These are phyloP conservation scores for Gracilaria vermiculophylla DNA, from an alignment of 23 red algal species.

Conservation along the genomic window DNA sequence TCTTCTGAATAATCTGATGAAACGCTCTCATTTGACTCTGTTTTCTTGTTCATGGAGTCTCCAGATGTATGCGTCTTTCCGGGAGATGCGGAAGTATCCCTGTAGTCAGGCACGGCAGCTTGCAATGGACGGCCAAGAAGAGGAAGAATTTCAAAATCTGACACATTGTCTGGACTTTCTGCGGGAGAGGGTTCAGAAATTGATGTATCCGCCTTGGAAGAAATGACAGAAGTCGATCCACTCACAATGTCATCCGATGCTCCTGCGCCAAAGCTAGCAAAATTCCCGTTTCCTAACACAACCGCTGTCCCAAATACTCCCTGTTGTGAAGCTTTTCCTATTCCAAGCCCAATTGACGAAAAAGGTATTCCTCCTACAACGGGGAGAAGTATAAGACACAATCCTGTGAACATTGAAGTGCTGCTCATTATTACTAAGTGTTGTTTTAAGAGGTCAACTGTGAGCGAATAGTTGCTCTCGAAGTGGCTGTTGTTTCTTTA, in stretches of 20 bases:
- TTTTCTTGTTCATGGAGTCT: not conserved
- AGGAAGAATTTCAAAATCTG: not conserved
- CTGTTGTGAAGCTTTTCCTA: not conserved
- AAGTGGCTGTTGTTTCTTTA: not conserved
- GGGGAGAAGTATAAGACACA: not conserved
- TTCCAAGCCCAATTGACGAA: slow-evolving; percentile 10
- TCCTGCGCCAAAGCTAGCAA: not conserved
- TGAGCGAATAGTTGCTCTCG: not conserved
- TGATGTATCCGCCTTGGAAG: not conserved
- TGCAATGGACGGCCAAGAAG: not conserved
- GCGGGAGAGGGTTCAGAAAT: not conserved
- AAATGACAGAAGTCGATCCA: slow-evolving; percentile 16
- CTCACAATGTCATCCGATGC: slow-evolving; percentile 4
- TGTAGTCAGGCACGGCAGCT: slow-evolving; percentile 2
- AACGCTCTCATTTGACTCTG: not conserved
- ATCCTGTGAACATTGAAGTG: not conserved
- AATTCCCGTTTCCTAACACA: not conserved
- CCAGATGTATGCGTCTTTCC: not conserved
- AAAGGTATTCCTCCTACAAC: not conserved
- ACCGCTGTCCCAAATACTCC: slow-evolving; percentile 7
- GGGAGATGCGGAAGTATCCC: not conserved
- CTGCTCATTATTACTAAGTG: not conserved
- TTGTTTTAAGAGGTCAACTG: no score
- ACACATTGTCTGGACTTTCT: not conserved
- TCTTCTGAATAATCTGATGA: not conserved